Evolutionary conservation across 306 rosid species (phyloP).

Genomic region (Neltuma alba): DNA sequence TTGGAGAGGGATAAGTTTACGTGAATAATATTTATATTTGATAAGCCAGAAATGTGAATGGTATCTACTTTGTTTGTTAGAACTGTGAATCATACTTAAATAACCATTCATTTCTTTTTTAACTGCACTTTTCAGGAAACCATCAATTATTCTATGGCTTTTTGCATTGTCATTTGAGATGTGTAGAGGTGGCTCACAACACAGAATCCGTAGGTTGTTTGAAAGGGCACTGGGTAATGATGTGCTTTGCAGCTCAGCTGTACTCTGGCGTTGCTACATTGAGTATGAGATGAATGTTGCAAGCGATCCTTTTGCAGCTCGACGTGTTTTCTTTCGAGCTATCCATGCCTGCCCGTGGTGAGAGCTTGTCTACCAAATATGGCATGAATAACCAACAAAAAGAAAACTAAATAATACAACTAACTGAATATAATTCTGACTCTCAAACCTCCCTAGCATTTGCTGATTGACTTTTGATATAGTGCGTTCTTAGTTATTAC

Average conservation of each 20-base stretch:
- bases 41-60: neutral
- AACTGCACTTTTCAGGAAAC: conserved; percentile 62
- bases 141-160: conserved; percentile 79
- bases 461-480: neutral
- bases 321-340: conserved; percentile 89
- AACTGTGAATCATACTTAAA: neutral
- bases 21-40: neutral
- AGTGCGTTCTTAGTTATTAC: conserved; percentile 1
- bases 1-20: neutral
- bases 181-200: conserved; percentile 66
- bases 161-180: conserved; percentile 83
- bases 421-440: neutral
- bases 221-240: conserved; percentile 80
- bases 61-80: neutral
- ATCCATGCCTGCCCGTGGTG: conserved; percentile 98
- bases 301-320: conserved; percentile 67
- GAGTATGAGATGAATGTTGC: conserved; percentile 65
- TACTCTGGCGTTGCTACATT: conserved; percentile 90
- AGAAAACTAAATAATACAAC: neutral
- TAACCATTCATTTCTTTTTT: conserved; percentile 27
- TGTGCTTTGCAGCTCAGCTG: conserved; percentile 60
- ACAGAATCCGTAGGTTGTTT: conserved; percentile 86
- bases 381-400: neutral
- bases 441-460: neutral
- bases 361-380: conserved; percentile 33